Percentiles rank a stretch among this genome's conserved stretches.
These are phyloP conservation scores for Poronia punctata DNA, from an alignment of 495 filamentous ascomycete genomes.

Conservation along the genomic window DNA sequence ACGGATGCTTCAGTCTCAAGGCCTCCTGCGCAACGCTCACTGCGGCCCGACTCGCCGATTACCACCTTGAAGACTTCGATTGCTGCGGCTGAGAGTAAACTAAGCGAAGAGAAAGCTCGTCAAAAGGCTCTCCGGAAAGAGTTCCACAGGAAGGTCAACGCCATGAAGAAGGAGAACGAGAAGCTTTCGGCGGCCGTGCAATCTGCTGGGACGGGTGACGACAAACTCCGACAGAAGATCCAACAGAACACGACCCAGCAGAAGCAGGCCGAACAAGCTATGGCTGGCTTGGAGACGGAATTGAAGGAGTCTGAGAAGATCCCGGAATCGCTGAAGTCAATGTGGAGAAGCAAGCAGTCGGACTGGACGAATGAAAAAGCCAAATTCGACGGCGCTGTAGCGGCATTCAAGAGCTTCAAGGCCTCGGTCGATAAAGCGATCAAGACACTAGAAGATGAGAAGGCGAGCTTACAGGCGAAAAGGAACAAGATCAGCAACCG, in stretches of 20 bases:
- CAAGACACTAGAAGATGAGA: slow-evolving; percentile 58
- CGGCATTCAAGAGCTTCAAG: slow-evolving; percentile 56
- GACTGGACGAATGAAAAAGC: slow-evolving; percentile 59
- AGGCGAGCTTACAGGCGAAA: slow-evolving; percentile 60
- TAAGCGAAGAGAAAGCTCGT: slow-evolving; percentile 67
- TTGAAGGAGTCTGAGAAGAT: slow-evolving; percentile 60
- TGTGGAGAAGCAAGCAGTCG: slow-evolving; percentile 54
- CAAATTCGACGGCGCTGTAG: slow-evolving; percentile 50
- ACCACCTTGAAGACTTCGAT: slow-evolving; percentile 88
- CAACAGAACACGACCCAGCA: slow-evolving; percentile 70
- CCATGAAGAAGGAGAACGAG: slow-evolving; percentile 74
- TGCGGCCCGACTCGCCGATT: slow-evolving; percentile 76
- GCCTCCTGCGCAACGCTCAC: slow-evolving; percentile 46
- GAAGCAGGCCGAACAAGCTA: slow-evolving; percentile 72
- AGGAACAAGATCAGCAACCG: slow-evolving; percentile 71
- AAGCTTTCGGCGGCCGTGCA: slow-evolving; percentile 58
- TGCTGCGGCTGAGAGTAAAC: slow-evolving; percentile 65
- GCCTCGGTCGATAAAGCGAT: slow-evolving; percentile 56
- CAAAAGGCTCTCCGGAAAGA: slow-evolving; percentile 73
- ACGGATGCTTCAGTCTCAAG: slow-evolving; percentile 36
- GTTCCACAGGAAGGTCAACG: slow-evolving; percentile 62
- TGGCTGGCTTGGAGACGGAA: slow-evolving; percentile 52
- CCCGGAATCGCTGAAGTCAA: slow-evolving; percentile 57
- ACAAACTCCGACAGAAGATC: slow-evolving; percentile 71
- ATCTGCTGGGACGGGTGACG: slow-evolving; percentile 73